phyloP scores from a whole-genome alignment of 2,329 filamentous ascomycete genomes.

The Botrytis fragariae region DNA sequence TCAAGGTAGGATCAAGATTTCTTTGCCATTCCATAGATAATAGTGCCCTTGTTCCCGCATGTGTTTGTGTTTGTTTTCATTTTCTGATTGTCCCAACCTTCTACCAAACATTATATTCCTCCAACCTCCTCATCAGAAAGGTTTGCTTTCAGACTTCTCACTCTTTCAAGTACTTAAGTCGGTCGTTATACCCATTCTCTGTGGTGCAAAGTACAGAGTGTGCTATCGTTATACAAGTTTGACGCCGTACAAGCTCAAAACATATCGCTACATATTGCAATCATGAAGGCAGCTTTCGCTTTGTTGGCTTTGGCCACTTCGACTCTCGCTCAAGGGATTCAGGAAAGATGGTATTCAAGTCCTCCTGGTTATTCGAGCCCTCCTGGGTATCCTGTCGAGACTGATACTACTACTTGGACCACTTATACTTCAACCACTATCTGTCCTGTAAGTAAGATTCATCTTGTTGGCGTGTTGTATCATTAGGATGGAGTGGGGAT shows the following conservation, averaged over 20 bases:
- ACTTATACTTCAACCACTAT: conserved; percentile 19
- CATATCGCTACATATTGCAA: conserved; percentile 5
- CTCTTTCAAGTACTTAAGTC: conserved; percentile 13
- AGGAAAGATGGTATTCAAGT: conserved; percentile 16
- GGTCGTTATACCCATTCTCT: conserved; percentile 14
- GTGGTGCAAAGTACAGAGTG: conserved; percentile 12
- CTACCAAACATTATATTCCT: not conserved
- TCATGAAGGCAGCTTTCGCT: conserved; percentile 16
- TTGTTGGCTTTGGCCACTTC: conserved; percentile 20
- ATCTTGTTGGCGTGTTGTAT: not conserved
- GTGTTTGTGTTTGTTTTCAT: conserved; percentile 17
- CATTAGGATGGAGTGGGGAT: not conserved
- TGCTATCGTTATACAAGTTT: conserved; percentile 14
- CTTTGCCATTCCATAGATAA: conserved; percentile 9
- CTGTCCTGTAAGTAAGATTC: conserved; percentile 11
- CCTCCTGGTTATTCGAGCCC: conserved; percentile 11
- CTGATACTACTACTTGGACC: conserved; percentile 13
- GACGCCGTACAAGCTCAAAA: not conserved
- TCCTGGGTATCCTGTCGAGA: conserved; percentile 3
- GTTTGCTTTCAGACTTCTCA: not conserved
- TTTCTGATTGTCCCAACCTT: conserved; percentile 2
- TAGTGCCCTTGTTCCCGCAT: conserved; percentile 11
- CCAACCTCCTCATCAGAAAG: conserved; percentile 7
- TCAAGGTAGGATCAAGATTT: not conserved
- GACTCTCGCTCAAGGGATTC: conserved; percentile 16